Evolutionary conservation across 139 green algal genomes (phyloP), one percentile per base, ranked within the genome.

Genomic region (Chlorella vulgaris): DNA sequence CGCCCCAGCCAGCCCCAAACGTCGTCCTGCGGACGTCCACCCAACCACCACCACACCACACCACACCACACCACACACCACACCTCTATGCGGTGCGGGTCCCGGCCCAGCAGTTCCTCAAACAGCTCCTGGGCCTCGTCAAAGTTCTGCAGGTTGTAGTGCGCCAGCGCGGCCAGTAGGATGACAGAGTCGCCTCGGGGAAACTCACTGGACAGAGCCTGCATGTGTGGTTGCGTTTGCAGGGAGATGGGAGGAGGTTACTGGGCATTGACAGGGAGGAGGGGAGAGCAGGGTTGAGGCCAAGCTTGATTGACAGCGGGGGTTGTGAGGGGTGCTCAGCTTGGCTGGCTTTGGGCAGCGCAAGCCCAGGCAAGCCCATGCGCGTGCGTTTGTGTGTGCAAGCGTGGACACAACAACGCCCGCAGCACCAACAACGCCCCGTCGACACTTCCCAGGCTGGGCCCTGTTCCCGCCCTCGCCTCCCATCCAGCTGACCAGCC

Each of bases 101-200:
- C 96, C 47, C 88, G 60, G 8, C 81, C 35, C 51, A 95, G 83
- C 78, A 99, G 88, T 42, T 95, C 91, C 81, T 98, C 92, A 85
- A 94, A 98, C 74, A 98, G 85, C 53, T 86, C 84, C 84, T 97
- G 90, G 1, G 95, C 93, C 74, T 94, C 87, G 38, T 98, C 93
- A 86, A 94, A 98, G 78, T 97, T 96, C 77, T 96, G 91, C 69
- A 94, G 86, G 80, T 94, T 94, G 94, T 99, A 98, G 85, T 99
- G 94, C 47, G 93, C 96, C 55, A 89, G 85, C 5, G 96, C 96
- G 47, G 93, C 92, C 15, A 87, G 74, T 0, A 71, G 81, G 31
- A 94, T 81, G n/a, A 98, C 80, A 61, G 88, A 90, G 21, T 91
- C 85, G 18, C 85, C 94, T 10, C 84, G 61, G 5, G 92, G 93